A percentile compares a stretch with the other conserved stretches of the same genome.
phyloP scores from a whole-genome alignment of 805 yeast genomes.

The Candida fluviatilis region DNA sequence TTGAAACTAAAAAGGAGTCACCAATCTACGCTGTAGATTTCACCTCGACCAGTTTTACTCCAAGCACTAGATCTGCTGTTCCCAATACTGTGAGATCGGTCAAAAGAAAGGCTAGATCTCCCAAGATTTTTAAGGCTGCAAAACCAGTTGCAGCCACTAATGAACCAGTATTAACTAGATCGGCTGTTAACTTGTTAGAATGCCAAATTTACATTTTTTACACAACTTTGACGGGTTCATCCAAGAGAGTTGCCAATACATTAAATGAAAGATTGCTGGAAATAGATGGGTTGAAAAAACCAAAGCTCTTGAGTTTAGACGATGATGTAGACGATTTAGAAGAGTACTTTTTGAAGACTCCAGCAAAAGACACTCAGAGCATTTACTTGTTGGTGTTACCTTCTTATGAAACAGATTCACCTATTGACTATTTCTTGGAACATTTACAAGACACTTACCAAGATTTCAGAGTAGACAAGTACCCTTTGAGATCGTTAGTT shows the following conservation, averaged over 20 bases:
- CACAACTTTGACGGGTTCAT: slow-evolving; percentile 82
- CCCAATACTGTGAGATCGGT: slow-evolving; percentile 8
- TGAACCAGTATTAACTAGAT: slow-evolving; percentile 36
- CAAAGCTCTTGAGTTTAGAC: slow-evolving; percentile 65
- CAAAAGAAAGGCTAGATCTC: slow-evolving; percentile 24
- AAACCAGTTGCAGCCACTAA: slow-evolving; percentile 20
- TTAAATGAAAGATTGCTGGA: slow-evolving; percentile 38
- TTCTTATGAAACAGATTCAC: slow-evolving; percentile 89
- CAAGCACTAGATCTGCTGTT: slow-evolving; percentile 17
- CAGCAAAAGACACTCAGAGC: slow-evolving; percentile 38
- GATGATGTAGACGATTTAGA: slow-evolving; percentile 81
- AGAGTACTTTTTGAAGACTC: slow-evolving; percentile 69
- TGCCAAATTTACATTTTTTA: slow-evolving; percentile 69
- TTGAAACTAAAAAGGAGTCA: slow-evolving; percentile 15
- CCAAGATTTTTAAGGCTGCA: slow-evolving; percentile 40
- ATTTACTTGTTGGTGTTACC: slow-evolving; percentile 77
- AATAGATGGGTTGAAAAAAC: slow-evolving; percentile 27
- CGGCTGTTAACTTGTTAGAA: slow-evolving; percentile 38
- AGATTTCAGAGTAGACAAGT: slow-evolving; percentile 82
- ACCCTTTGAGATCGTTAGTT: slow-evolving; percentile 61
- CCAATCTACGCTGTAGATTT: slow-evolving; percentile 41
- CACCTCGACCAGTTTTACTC: slow-evolving; percentile 30
- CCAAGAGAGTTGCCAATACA: slow-evolving; percentile 62
- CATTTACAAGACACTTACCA: slow-evolving; percentile 74
- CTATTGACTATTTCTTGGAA: slow-evolving; percentile 82